Evolutionary conservation across 78 protist species (phyloP), one percentile per base, ranked within the genome.

Genomic region (Cavenderia fasciculata): DNA sequence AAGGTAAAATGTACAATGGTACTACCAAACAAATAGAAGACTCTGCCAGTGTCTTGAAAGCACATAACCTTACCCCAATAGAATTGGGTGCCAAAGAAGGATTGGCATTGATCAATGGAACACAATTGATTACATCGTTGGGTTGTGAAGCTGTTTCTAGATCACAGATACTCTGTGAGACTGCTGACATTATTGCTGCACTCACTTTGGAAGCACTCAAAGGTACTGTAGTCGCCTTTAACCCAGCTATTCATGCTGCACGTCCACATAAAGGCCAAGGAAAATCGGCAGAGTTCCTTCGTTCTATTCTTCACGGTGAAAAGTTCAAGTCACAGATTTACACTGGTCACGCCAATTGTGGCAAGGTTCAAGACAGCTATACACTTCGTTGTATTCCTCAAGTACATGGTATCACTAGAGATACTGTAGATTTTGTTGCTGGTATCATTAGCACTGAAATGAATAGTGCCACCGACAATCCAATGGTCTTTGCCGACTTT

Each of bases 401-500:
- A 72, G 96, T 97, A 12, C 97, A 94, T 40, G 97, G 97, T 25
- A 65, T 95, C 7, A 75, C 74, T 25, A 47, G n/a, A 12, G 98
- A 96, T 57, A 86, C 97, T 14, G 40, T 97, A 29, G 89, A 47
- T 16, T 95, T 78, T 43, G 97, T 95, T 16, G 65, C 59, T 25
- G 36, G 44, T 2, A 46, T 97, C 47, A 61, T 97, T 33, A 54
- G 43, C 14, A 95, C 94, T 4, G 99, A 97, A 36, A 38, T 97
- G 66, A 97, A 97, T 76, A 41, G 85, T 56, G 99, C 94, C 25
- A 97, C 98, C 0, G 99, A 97, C 70, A 97, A 97, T 74, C 99
- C 99, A 63, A 94, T 97, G 94, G 97, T 97, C 43, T 96, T 97
- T 38, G 59, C 90, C 27, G 94, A 90, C 1, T 40, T 44, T 2